Percentiles rank a stretch among this genome's conserved stretches.
phyloP scores from a whole-genome alignment of 345 rosid genomes.

The Camelina sativa region DNA sequence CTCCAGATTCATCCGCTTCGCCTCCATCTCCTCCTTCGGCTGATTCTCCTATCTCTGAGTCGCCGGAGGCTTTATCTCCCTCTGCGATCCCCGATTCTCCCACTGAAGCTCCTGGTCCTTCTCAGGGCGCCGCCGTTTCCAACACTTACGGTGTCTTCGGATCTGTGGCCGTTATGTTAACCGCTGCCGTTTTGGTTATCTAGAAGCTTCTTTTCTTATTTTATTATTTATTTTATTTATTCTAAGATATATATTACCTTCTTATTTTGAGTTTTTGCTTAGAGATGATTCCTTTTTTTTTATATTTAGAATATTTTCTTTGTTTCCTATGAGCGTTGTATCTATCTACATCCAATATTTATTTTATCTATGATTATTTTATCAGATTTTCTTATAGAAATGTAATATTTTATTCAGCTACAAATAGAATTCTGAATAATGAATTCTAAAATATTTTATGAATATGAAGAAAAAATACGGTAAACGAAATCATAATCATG shows the following conservation, averaged over 20 bases:
- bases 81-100: conserved; percentile 39
- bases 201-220: conserved; percentile 22
- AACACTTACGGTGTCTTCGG: conserved; percentile 39
- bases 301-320: background rate
- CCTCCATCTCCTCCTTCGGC: conserved; percentile 43
- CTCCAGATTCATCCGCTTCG: conserved; percentile 37
- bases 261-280: conserved; percentile 3
- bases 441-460: no score
- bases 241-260: conserved; percentile 11
- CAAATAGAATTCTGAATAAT: no score
- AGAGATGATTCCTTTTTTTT: conserved; percentile 5
- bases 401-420: no score
- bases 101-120: conserved; percentile 47
- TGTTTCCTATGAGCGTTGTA: background rate
- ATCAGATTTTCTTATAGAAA: no score
- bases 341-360: no score
- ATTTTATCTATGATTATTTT: no score
- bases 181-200: conserved; percentile 48
- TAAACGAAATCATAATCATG: background rate
- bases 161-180: conserved; percentile 38
- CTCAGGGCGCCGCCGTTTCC: conserved; percentile 40
- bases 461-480: background rate
- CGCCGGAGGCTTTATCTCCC: conserved; percentile 27
- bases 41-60: conserved; percentile 29
- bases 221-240: conserved; percentile 31